phyloP scores from a whole-genome alignment of 139 green algal species.

The Bryopsis sp. region DNA sequence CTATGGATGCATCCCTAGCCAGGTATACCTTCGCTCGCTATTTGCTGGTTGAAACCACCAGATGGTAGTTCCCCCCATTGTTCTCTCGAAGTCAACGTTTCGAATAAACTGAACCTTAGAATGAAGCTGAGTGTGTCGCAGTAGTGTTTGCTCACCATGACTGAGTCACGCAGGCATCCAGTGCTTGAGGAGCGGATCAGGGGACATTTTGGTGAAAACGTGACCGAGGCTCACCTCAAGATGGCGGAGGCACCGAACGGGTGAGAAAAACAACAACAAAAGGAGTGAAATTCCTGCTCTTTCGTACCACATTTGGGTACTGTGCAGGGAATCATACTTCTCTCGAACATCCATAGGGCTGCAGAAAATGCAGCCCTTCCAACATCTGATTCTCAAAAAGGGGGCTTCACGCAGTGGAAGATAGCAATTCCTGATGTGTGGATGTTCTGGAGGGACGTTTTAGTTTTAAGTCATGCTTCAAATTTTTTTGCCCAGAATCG shows the following conservation, averaged over 20 bases:
- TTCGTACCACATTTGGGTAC: background rate
- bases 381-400: too few species aligned
- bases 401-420: too few species aligned
- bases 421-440: too few species aligned
- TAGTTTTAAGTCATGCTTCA: too few species aligned
- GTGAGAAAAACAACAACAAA: background rate
- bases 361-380: too few species aligned
- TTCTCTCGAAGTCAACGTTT: too few species aligned
- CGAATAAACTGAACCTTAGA: too few species aligned
- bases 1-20: constrained; percentile 29
- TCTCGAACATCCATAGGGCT: constrained; percentile 7
- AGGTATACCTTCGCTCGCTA: constrained; percentile 22
- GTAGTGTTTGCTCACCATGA: background rate
- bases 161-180: constrained; percentile 27
- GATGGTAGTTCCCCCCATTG: too few species aligned
- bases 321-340: background rate
- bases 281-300: constrained; percentile 9
- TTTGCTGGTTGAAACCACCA: constrained; percentile 10
- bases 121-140: too few species aligned
- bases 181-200: constrained; percentile 47
- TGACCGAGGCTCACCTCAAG: constrained; percentile 72
- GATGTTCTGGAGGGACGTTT: too few species aligned
- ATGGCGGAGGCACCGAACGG: constrained; percentile 61
- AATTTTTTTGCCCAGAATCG: too few species aligned
- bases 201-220: constrained; percentile 49